Evolutionary conservation across 2,329 filamentous ascomycete genomes (phyloP).

Genomic region (Sporothrix brunneoviolacea): DNA sequence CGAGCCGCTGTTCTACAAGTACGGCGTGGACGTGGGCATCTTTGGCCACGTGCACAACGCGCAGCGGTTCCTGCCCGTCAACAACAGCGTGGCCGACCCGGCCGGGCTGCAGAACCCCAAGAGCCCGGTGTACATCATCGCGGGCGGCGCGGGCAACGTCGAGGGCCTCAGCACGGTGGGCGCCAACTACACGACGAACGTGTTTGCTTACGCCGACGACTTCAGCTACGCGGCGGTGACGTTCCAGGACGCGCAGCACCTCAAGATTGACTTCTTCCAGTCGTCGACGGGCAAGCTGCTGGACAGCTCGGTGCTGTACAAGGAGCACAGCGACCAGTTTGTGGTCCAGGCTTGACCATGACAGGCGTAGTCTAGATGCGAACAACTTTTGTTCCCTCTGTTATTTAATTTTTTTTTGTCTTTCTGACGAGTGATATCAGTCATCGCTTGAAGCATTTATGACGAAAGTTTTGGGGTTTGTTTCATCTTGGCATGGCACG

Average conservation of each 20-base stretch:
- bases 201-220: conserved; percentile 44
- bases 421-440: too few relatives aligned
- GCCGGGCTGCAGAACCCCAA: conserved; percentile 32
- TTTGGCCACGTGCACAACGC: conserved; percentile 55
- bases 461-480: too few relatives aligned
- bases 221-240: conserved; percentile 46
- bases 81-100: conserved; percentile 30
- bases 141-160: conserved; percentile 50
- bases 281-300: conserved; percentile 42
- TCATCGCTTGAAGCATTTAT: too few relatives aligned
- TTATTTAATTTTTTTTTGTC: not conserved
- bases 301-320: conserved; percentile 42
- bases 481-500: too few relatives aligned
- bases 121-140: conserved; percentile 48
- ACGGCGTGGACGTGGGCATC: conserved; percentile 50
- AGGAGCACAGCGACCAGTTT: conserved; percentile 39
- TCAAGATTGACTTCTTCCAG: conserved; percentile 45
- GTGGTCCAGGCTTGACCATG: too few relatives aligned
- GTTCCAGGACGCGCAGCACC: conserved; percentile 37
- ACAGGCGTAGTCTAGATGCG: too few relatives aligned
- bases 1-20: conserved; percentile 46
- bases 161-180: conserved; percentile 43
- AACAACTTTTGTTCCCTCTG: too few relatives aligned
- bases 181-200: conserved; percentile 35
- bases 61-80: conserved; percentile 42